Base-by-base conservation (phyloP, 140 eudicot genomes). In the Erigeron philadelphicus region DNA sequence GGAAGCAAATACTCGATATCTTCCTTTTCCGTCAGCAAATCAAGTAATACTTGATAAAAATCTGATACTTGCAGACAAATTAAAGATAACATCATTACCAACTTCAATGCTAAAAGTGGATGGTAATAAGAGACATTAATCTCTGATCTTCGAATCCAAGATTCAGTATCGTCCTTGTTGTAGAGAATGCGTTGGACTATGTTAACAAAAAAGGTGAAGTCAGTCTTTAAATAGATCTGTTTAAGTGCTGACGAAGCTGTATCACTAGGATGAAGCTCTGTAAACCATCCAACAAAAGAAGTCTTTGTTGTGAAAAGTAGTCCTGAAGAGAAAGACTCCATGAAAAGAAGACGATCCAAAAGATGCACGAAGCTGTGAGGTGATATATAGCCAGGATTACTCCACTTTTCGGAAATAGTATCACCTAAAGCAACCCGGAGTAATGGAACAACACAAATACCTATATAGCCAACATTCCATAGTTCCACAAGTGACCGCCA, bases 311-410 rank as follows among this genome's bases (percentile, higher is more conserved):
- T 70, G 72, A 80, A 77, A 52, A 82, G 11, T 9, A 46, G 9
- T 17, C 78, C 72, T 0, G 61, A 9, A 0, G 66, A 21, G 38
- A 61, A 68, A 15, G 81, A 80, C 19, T 40, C 72, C 76, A 81
- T 61, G 12, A 80, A 11, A 43, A 82, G 18, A 63, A 80, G 73
- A 45, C 75, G 84, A 43, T 87, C 95, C 31, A 87, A 1, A 7
- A 80, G 78, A 71, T 87, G 76, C 55, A 84, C 45, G 61, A 84
- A 87, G 71, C 88, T 75, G 16, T 52, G 16, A 11, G 90, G 95
- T 5, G 88, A 82, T 10, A 87, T 80, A 38, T 72, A 84, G 68
- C 84, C 80, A 5, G 15, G 4, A 11, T 1, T 23, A 55, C 70
- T 76, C 88, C 87, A 80, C 45, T 82, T 66, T 23, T 79, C 72